Percentiles rank a stretch among this genome's conserved stretches.
Conservation (phyloP, 2,329 filamentous ascomycete genomes). For the Fusarium sterilihyphosum region DNA sequence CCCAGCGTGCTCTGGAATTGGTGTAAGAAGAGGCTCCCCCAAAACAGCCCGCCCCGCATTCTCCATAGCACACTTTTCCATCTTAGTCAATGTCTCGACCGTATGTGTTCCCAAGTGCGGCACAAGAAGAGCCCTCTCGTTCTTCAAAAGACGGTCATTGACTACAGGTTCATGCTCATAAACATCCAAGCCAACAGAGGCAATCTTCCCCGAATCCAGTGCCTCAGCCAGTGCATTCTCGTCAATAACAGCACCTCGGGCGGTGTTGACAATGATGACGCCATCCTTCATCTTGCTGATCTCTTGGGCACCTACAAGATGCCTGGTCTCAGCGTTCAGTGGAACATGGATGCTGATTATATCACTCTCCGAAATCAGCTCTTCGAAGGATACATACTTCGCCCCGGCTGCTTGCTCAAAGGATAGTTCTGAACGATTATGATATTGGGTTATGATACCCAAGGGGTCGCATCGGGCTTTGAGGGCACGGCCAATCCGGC, state of each 20-base stretch:
- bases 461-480: constrained; percentile 61
- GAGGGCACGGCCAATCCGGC: constrained; percentile 64
- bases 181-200: constrained; percentile 65
- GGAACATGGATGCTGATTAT: constrained; percentile 65
- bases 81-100: constrained; percentile 54
- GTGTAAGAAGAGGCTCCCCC: too few species aligned
- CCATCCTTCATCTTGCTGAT: constrained; percentile 66
- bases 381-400: constrained; percentile 63
- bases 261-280: constrained; percentile 66
- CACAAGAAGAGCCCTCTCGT: constrained; percentile 68
- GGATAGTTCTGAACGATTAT: constrained; percentile 58
- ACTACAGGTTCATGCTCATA: constrained; percentile 69
- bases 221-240: constrained; percentile 64
- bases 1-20: too few species aligned
- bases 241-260: constrained; percentile 65
- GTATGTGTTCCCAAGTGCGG: constrained; percentile 77
- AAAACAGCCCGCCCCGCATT: constrained; percentile 35
- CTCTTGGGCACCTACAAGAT: constrained; percentile 61
- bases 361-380: constrained; percentile 62
- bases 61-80: constrained; percentile 45
- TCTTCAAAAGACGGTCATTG: constrained; percentile 67
- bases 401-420: constrained; percentile 55
- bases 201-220: constrained; percentile 63
- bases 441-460: constrained; percentile 67
- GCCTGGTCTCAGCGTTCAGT: constrained; percentile 59